Evolutionary conservation across 441 rosid species (phyloP).

Genomic region (Croton setiger): DNA sequence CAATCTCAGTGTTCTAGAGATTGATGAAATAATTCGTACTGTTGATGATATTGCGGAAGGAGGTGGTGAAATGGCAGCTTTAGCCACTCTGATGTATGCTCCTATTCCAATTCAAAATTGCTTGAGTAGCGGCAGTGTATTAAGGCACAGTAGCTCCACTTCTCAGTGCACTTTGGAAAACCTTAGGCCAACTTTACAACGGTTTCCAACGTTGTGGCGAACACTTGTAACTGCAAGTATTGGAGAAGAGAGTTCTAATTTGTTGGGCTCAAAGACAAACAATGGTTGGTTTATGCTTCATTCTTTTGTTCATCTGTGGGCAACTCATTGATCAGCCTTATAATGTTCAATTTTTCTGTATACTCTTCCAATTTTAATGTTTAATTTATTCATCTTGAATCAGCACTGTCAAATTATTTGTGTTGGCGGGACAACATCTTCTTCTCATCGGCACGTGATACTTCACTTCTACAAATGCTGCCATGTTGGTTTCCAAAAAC

Average conservation of each 20-base stretch:
- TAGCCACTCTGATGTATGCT: slow-evolving; percentile 94
- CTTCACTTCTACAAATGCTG: slow-evolving; percentile 96
- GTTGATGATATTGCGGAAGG: slow-evolving; percentile 99
- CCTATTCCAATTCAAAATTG: slow-evolving; percentile 71
- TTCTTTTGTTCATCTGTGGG: slow-evolving; percentile 18
- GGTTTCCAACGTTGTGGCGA: slow-evolving; percentile 86
- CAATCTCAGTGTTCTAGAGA: slow-evolving; percentile 53
- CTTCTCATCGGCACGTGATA: slow-evolving; percentile 86
- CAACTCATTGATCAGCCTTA: slow-evolving; percentile 1
- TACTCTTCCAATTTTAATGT: slow-evolving; percentile 12
- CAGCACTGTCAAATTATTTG: slow-evolving; percentile 74
- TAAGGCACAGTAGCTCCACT: slow-evolving; percentile 70
- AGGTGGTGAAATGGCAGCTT: slow-evolving; percentile 96
- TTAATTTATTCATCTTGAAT: slow-evolving; percentile 35
- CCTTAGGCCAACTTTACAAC: slow-evolving; percentile 74
- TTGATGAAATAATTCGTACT: slow-evolving; percentile 68
- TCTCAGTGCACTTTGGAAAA: slow-evolving; percentile 96
- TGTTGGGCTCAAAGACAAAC: slow-evolving; percentile 49
- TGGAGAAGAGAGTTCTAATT: slow-evolving; percentile 63
- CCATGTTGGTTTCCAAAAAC: slow-evolving; percentile 98
- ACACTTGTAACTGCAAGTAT: slow-evolving; percentile 71
- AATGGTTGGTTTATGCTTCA: slow-evolving; percentile 53
- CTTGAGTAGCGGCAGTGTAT: slow-evolving; percentile 74
- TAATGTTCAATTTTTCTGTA: slow-evolving; percentile 16
- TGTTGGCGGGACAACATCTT: slow-evolving; percentile 92